phyloP scores from a whole-genome alignment of 1,284 basidiomycete species.

The Fomes fomentarius region DNA sequence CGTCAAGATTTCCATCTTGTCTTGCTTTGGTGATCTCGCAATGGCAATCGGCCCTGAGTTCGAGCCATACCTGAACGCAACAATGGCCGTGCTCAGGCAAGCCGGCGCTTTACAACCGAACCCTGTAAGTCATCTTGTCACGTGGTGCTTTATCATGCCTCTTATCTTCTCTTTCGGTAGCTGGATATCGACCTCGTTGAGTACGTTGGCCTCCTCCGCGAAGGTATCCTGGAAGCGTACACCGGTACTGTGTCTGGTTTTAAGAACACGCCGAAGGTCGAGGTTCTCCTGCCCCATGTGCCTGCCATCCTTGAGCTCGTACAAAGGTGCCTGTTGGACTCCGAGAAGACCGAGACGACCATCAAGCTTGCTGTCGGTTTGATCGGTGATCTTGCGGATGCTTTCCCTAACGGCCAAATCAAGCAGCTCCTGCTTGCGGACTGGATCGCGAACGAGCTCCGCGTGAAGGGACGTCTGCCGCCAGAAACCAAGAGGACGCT shows the following conservation, averaged over 20 bases:
- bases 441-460: conserved; percentile 84
- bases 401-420: conserved; percentile 80
- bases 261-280: conserved; percentile 78
- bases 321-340: conserved; percentile 80
- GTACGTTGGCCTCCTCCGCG: conserved; percentile 89
- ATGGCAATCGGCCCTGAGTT: conserved; percentile 89
- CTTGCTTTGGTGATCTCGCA: conserved; percentile 97
- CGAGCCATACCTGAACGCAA: conserved; percentile 88
- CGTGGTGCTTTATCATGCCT: neutral
- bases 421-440: conserved; percentile 79
- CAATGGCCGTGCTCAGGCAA: conserved; percentile 91
- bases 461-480: conserved; percentile 68
- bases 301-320: conserved; percentile 83
- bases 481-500: conserved; percentile 78
- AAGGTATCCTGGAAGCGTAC: conserved; percentile 97
- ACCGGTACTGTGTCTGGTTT: conserved; percentile 93
- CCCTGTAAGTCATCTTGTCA: conserved; percentile 56
- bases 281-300: conserved; percentile 76
- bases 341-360: conserved; percentile 82
- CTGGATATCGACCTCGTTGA: conserved; percentile 90
- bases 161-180: conserved; percentile 39
- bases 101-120: conserved; percentile 88
- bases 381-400: conserved; percentile 91
- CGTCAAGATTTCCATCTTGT: conserved; percentile 95
- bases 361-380: conserved; percentile 56